Evolutionary conservation across 2,329 filamentous ascomycete genomes (phyloP), one percentile per base, ranked within the genome.

Genomic region (Colletotrichum karsti): DNA sequence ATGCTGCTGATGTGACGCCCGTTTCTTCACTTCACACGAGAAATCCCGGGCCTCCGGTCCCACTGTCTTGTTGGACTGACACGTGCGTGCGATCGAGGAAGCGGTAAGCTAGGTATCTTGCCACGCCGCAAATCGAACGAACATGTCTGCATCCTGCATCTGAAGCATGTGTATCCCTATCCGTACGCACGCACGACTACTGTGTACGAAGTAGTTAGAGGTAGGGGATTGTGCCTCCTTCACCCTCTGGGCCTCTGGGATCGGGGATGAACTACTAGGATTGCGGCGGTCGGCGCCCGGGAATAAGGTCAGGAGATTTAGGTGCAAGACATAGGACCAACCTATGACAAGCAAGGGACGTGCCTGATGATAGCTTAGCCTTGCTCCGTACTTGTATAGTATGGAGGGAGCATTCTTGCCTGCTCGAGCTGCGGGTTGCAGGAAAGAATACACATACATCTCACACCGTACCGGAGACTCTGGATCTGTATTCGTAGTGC

Each of bases 221-320:
- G 42, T 24, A 13, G 10, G 4, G 9, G n/a, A 12, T 4, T 22
- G n/a, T 39, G 20, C 51, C 33, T 7, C 35, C n/a, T 33, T 30
- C 30, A 55, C 39, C n/a, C 8, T 18, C n/a, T n/a, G n/a, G n/a
- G 18, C 35, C 51, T 39, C 39, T 48, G 20, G 48, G 39, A 26
- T 53, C 37, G 62, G 60, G 60, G 35, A 59, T 64, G 54, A 59
- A 58, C 30, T 65, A 20, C 62, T 65, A 33, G 46, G 59, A 57
- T 67, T 26, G 35, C 24, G 33, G 51, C 64, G 64, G 44, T 18
- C 50, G 42, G 39, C 30, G 37, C 35, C 28, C 44, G 44, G 64
- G 20, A 41, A 51, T 46, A 35, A 56, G 50, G 15, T 22, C 46
- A 44, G 28, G 39, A 61, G 28, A 39, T 62, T 66, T 55, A 59